Conservation (phyloP, 352 stramenopile species). For the Paralagenidium karlingii region DNA sequence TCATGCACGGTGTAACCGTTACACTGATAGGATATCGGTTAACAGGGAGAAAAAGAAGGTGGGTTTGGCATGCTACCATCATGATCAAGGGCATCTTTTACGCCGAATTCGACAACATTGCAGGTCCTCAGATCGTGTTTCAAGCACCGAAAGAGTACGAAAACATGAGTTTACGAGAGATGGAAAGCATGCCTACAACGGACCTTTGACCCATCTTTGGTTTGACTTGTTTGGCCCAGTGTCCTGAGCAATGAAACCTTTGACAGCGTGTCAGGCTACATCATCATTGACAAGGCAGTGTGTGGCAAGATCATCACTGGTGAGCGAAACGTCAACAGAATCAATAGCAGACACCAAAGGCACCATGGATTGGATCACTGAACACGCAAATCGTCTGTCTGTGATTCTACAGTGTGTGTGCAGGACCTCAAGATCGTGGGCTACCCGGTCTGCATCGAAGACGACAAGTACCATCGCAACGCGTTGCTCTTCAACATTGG, state of each 20-base stretch:
- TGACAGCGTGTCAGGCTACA: constrained; percentile 77
- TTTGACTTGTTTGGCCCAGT: constrained; percentile 11
- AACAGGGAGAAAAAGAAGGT: too few relatives aligned
- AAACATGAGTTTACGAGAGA: too few relatives aligned
- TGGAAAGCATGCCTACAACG: not conserved
- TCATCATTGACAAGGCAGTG: constrained; percentile 83
- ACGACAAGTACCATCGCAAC: constrained; percentile 85
- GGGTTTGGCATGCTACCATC: too few relatives aligned
- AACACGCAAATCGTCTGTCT: not conserved
- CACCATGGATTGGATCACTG: not conserved
- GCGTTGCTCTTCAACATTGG: constrained; percentile 84
- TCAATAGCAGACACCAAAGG: not conserved
- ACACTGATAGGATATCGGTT: too few relatives aligned
- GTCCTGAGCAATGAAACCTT: constrained; percentile 74
- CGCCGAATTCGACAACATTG: constrained; percentile 87
- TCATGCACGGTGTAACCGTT: too few relatives aligned
- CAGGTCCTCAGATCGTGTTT: constrained; percentile 83
- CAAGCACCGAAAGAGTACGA: constrained; percentile 72
- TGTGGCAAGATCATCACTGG: constrained; percentile 81
- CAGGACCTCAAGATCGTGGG: constrained; percentile 78
- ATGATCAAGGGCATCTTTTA: constrained; percentile 86
- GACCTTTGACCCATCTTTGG: not conserved
- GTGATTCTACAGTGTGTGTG: constrained; percentile 27
- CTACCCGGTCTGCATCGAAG: constrained; percentile 80
- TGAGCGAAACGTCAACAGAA: constrained; percentile 1